Base-by-base conservation (phyloP, 208 protist genomes). In the Tetramitus jugosus region DNA sequence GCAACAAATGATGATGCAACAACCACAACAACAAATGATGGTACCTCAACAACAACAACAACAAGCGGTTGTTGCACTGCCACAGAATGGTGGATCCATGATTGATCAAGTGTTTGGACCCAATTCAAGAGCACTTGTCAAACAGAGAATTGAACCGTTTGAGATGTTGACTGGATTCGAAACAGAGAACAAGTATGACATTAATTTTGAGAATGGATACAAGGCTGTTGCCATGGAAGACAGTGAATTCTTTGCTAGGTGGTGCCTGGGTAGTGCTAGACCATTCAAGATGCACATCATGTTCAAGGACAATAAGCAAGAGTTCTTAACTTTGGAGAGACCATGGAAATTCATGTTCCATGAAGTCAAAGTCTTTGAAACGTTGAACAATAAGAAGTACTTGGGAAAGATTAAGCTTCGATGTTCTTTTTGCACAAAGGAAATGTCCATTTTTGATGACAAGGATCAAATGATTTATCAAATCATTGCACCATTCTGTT, bases 141-240 rank as follows among this genome's bases (percentile, higher is more conserved):
- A 49, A 49, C 45, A 74, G 37, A 74, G 26, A 74, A 39, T 53
- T 74, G 67, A 74, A 39, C 3, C 42, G 31, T 37, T 74, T 56
- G 67, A 45, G 26, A n/a, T 74, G 6, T 33, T 74, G 13, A 74
- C 67, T 53, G 29, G 67, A n/a, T 74, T 74, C 53, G 42, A 74
- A 74, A 74, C n/a, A 35, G 67, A 74, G 10, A 45, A 74, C 20
- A 3, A 43, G 37, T 74, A 74, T 53, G 67, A 52, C 23, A 23
- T 74, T 39, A 20, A 74, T n/a, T 23, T 53, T 23, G 29, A 33
- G 2, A 74, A 53, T 53, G 42, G 42, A 39, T 31, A 31, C 4
- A 1, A 45, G 39, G 42, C 29, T 33, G 42, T 74, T 53, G 67
- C 67, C 26, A 33, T 53, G n/a, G 67, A 45, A 53, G 26, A 49